These are phyloP conservation scores for Geoglossum glabrum DNA, from an alignment of 495 filamentous ascomycete species.

Conservation along the genomic window DNA sequence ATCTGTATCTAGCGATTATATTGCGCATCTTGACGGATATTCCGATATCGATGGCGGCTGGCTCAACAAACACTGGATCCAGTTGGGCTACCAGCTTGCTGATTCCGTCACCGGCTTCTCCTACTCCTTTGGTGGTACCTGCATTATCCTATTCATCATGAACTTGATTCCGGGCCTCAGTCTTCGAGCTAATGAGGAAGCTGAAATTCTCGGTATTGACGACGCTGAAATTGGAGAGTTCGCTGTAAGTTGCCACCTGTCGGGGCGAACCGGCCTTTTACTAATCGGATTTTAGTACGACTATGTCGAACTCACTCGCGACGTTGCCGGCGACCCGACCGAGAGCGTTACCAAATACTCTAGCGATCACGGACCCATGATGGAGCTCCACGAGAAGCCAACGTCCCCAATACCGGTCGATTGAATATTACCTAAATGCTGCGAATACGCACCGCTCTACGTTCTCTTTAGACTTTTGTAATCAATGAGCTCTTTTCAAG, in stretches of 20 bases:
- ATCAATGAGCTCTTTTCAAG: background rate
- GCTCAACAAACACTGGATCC: conserved; percentile 79
- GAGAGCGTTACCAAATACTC: conserved; percentile 6
- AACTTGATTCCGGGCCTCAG: conserved; percentile 70
- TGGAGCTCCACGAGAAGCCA: background rate
- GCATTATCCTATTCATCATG: conserved; percentile 70
- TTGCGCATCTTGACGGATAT: conserved; percentile 68
- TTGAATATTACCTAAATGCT: background rate
- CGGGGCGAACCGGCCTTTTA: conserved; percentile 5
- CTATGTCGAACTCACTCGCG: conserved; percentile 81
- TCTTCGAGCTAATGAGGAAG: conserved; percentile 63
- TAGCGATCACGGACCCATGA: conserved; percentile 3
- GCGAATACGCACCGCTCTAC: background rate
- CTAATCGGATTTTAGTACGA: conserved; percentile 42
- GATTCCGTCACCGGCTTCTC: conserved; percentile 65
- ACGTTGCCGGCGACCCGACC: conserved; percentile 40
- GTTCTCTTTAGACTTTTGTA: background rate
- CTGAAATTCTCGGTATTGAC: conserved; percentile 82
- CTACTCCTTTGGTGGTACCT: conserved; percentile 76
- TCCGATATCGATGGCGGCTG: conserved; percentile 62
- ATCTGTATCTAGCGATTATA: conserved; percentile 41
- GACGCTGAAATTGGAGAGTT: conserved; percentile 95
- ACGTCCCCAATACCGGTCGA: background rate
- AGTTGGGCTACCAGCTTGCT: conserved; percentile 73
- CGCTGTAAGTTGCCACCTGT: conserved; percentile 32